These are phyloP conservation scores for Ascochyta lentis DNA, from an alignment of 2,329 filamentous ascomycete genomes.

Conservation along the genomic window DNA sequence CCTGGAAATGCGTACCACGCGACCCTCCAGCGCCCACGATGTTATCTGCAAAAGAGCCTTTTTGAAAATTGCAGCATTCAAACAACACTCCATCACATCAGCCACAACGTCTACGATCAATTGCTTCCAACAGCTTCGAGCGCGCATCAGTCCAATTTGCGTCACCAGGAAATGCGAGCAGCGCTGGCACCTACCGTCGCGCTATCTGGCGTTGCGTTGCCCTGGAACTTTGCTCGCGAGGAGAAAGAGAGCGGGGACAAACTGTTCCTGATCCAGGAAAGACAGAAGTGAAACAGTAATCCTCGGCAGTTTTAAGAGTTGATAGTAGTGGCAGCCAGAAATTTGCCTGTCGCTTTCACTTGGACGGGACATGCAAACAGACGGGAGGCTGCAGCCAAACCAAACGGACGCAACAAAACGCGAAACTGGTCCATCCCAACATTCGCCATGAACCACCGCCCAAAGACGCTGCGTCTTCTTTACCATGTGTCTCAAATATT, in stretches of 20 bases:
- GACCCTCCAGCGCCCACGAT: background rate
- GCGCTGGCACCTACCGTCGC: background rate
- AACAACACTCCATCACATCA: too few relatives aligned
- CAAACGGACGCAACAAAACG: slow-evolving; percentile 4
- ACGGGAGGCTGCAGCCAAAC: slow-evolving; percentile 6
- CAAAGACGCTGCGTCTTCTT: background rate
- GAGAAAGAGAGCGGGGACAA: background rate
- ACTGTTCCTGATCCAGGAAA: background rate
- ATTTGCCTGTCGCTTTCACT: slow-evolving; percentile 7
- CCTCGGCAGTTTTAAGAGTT: background rate
- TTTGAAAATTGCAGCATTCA: background rate
- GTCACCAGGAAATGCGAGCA: background rate
- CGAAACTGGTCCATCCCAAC: background rate
- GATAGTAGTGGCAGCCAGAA: background rate
- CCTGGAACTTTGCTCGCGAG: too few relatives aligned
- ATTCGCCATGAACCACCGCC: background rate
- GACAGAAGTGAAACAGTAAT: too few relatives aligned
- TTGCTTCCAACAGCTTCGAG: background rate
- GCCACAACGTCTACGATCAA: background rate
- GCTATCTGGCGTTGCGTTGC: background rate
- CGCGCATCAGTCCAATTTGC: background rate
- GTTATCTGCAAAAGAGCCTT: background rate
- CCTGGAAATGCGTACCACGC: background rate
- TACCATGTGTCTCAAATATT: slow-evolving; percentile 15
- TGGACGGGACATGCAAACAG: background rate